Evolutionary conservation across 306 rosid species (phyloP), one percentile per base, ranked within the genome.

Genomic region (Prunus padus): DNA sequence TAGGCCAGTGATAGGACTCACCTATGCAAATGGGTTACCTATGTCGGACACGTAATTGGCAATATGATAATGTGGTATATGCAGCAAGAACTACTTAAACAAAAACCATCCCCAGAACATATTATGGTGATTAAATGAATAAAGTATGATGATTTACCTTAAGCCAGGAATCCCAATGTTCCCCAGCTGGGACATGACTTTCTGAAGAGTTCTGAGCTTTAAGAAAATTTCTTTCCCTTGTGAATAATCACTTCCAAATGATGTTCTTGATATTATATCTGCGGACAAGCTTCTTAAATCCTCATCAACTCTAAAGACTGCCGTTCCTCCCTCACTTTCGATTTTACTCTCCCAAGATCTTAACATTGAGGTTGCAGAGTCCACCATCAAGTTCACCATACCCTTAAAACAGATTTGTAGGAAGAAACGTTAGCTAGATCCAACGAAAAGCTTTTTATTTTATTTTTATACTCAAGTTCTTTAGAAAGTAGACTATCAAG

Each of bases 241-340:
- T 1, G 69, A 61, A 80, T 85, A 89, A 62, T 82, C 84, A 82
- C 92, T 89, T 40, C 93, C 96, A 51, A 92, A 90, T 76, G 89
- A 92, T n/a, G 93, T 86, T 71, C 76, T 84, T 0, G 92, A 84
- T 52, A 90, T 87, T 73, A 90, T 86, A 52, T 88, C 89, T 0
- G 87, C 92, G 0, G 88, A 92, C 80, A 90, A 84, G 80, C 86
- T 80, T 83, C 83, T 72, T 37, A 88, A 57, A 78, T 88, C 84
- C 1, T 82, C 88, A 73, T 86, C 89, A 26, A 92, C 12, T 51
- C 74, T 82, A 8, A 90, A 80, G 33, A 86, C 89, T 18, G 77
- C 76, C 54, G 23, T 65, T 51, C 57, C 82, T 81, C 84, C 89
- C 49, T 80, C 84, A 2, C 59, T 68, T 64, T 83, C 81, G 30